Evolutionary conservation across 2,329 filamentous ascomycete species (phyloP).

Genomic region (Cladophialophora exuberans): DNA sequence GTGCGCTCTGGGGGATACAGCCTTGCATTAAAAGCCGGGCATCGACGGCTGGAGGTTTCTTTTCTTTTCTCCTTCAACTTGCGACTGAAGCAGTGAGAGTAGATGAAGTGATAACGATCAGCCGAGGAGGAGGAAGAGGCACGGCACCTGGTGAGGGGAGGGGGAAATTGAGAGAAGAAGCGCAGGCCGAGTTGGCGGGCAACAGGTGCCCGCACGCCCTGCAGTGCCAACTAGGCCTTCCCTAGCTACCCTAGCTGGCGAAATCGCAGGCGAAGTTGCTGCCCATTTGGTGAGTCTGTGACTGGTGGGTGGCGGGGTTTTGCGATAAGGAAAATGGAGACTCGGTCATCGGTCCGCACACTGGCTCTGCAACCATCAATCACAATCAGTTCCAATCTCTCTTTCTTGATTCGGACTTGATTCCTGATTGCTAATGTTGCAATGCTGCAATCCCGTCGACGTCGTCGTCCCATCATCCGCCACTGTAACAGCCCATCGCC

Average conservation of each 20-base stretch:
- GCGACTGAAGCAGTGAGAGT: not conserved
- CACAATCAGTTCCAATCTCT: too few species aligned
- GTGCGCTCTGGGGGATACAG: constrained; percentile 27
- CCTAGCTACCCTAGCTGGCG: not conserved
- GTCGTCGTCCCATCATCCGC: too few species aligned
- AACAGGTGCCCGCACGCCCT: constrained; percentile 1
- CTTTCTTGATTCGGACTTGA: too few species aligned
- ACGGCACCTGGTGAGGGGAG: too few species aligned
- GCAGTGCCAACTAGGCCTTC: too few species aligned
- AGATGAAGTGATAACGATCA: constrained; percentile 2
- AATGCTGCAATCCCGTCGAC: too few species aligned
- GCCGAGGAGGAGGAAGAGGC: constrained; percentile 4
- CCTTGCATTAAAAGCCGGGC: constrained; percentile 21
- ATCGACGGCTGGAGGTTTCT: not conserved
- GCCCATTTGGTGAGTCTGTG: not conserved
- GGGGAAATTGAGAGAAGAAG: too few species aligned
- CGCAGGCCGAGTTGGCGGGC: too few species aligned
- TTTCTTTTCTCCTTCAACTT: not conserved
- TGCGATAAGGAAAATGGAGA: constrained; percentile 6
- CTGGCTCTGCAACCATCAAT: not conserved
- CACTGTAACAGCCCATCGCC: too few species aligned
- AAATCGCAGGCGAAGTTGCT: too few species aligned
- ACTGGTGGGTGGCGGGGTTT: not conserved
- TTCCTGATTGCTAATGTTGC: too few species aligned
- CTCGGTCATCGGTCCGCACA: not conserved